Percentiles rank a stretch among this genome's conserved stretches.
Evolutionary conservation across 306 rosid species (phyloP).

Genomic region (Albizia julibrissin): DNA sequence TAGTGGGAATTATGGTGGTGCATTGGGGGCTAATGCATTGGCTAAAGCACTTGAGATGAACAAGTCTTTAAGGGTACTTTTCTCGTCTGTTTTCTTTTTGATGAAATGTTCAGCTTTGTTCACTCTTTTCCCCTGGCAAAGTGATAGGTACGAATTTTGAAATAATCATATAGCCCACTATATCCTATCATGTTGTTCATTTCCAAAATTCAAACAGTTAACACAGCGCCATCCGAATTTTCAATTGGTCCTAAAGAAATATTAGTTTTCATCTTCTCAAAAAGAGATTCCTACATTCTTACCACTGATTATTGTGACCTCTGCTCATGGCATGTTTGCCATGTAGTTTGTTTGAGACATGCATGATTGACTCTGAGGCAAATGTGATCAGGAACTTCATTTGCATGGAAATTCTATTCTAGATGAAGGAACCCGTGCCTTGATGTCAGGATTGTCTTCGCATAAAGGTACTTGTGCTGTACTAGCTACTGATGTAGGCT

Average conservation of each 20-base stretch:
- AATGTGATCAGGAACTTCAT: constrained; percentile 76
- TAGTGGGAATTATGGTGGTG: constrained; percentile 98
- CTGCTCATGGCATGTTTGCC: constrained; percentile 21
- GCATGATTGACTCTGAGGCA: constrained; percentile 29
- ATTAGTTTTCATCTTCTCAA: constrained; percentile 16
- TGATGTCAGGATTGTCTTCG: constrained; percentile 69
- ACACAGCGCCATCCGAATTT: constrained; percentile 16
- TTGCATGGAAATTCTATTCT: constrained; percentile 95
- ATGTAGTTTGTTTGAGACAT: constrained; percentile 27
- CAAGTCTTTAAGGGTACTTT: constrained; percentile 85
- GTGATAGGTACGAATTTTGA: constrained; percentile 14
- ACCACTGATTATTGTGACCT: constrained; percentile 19
- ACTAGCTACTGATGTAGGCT: constrained; percentile 24
- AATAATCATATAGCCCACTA: constrained; percentile 18
- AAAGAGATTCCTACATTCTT: constrained; percentile 9
- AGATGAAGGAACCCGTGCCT: constrained; percentile 87
- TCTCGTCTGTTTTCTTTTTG: constrained; percentile 35
- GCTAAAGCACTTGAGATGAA: constrained; percentile 91
- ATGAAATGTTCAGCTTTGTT: constrained; percentile 25
- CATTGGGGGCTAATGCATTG: constrained; percentile 95
- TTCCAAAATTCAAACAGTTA: constrained; percentile 14
- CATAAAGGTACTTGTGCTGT: constrained; percentile 66
- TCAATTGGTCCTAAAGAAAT: constrained; percentile 1
- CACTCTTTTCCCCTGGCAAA: neutral
- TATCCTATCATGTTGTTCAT: constrained; percentile 11